These are phyloP conservation scores for Isatis tinctoria DNA, from an alignment of 345 rosid species.

Conservation along the genomic window DNA sequence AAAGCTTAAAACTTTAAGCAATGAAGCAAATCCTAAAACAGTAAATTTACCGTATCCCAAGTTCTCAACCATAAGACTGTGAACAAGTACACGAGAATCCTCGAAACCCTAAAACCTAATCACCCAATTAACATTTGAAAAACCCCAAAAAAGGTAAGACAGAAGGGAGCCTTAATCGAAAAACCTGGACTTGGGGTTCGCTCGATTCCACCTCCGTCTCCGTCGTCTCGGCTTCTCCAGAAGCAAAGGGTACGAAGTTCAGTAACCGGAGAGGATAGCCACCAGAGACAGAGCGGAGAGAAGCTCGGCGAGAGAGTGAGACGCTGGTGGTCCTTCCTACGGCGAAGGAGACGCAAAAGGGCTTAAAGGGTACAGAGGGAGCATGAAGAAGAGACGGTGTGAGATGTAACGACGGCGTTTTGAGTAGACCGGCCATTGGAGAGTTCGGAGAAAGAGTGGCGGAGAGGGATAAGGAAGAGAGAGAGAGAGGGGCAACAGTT, in stretches of 20 bases:
- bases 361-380: slow-evolving; percentile 30
- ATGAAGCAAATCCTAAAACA: no score
- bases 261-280: slow-evolving; percentile 37
- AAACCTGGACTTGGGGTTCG: slow-evolving; percentile 66
- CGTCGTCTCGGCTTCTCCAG: slow-evolving; percentile 63
- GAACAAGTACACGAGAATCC: background rate
- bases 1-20: slow-evolving; percentile 6
- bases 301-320: slow-evolving; percentile 26
- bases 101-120: slow-evolving; percentile 6
- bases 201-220: slow-evolving; percentile 43
- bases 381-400: slow-evolving; percentile 31
- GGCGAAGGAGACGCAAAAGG: slow-evolving; percentile 41
- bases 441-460: background rate
- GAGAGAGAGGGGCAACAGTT: background rate
- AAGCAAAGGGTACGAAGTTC: slow-evolving; percentile 49
- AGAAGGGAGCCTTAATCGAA: background rate
- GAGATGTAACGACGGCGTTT: slow-evolving; percentile 51
- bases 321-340: slow-evolving; percentile 26
- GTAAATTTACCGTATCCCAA: background rate
- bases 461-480: slow-evolving; percentile 21
- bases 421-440: slow-evolving; percentile 66
- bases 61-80: background rate
- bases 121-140: background rate
- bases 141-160: background rate
- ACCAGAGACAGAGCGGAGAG: slow-evolving; percentile 33